phyloP scores from a whole-genome alignment of 805 yeast genomes.

The Nakazawaea ishiwadae region DNA sequence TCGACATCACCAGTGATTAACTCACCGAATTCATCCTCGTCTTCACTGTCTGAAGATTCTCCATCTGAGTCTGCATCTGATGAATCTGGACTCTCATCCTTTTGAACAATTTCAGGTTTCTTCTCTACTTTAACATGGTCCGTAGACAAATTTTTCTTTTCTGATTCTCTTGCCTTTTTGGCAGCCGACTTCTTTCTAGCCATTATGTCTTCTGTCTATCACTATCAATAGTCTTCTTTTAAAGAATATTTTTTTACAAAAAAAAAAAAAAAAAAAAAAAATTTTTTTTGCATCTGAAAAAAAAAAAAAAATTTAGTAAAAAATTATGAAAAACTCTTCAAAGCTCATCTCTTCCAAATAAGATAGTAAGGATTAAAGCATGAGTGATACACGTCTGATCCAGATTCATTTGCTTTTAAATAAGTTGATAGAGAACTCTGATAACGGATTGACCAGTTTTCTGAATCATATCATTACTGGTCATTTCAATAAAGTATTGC shows the following conservation, averaged over 20 bases:
- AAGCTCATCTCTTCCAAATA: conserved; percentile 6
- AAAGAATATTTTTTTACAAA: background rate
- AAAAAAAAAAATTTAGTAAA: background rate
- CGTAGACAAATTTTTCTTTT: too few species aligned
- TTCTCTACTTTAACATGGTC: background rate
- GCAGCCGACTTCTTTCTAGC: conserved; percentile 87
- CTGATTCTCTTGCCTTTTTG: conserved; percentile 57
- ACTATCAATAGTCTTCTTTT: background rate
- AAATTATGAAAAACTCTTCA: background rate
- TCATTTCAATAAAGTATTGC: conserved; percentile 6
- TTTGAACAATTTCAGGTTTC: conserved; percentile 21
- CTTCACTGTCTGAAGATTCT: conserved; percentile 52
- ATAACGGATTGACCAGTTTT: background rate
- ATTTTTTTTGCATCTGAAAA: background rate
- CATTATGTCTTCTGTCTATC: conserved; percentile 33
- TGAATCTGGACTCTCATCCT: conserved; percentile 22
- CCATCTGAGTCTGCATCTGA: conserved; percentile 20
- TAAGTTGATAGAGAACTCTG: background rate
- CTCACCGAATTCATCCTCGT: conserved; percentile 91
- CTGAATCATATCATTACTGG: background rate
- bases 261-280: background rate
- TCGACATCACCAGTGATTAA: conserved; percentile 84
- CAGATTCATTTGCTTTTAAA: conserved; percentile 1
- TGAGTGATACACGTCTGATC: background rate
- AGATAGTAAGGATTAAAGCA: too few species aligned